phyloP scores from a whole-genome alignment of 1,284 basidiomycete species.

The Exsudoporus floridanus region DNA sequence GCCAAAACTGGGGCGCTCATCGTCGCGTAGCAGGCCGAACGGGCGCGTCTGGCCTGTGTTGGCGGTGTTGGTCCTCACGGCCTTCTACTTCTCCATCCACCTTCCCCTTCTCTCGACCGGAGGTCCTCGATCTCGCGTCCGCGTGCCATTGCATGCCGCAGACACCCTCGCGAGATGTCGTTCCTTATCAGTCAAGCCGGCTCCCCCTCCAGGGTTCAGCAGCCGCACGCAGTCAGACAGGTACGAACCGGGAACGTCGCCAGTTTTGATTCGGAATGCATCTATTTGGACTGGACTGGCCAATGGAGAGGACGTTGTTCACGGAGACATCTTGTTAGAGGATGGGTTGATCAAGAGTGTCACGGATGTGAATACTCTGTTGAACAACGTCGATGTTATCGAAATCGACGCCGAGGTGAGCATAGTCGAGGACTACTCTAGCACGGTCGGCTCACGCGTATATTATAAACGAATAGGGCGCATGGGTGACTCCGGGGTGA shows the following conservation, averaged over 20 bases:
- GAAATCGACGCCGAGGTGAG: constrained; percentile 29
- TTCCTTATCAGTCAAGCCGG: constrained; percentile 37
- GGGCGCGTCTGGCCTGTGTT: constrained; percentile 19
- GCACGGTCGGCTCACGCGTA: not conserved
- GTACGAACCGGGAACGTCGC: constrained; percentile 56
- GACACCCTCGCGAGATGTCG: constrained; percentile 26
- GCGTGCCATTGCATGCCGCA: constrained; percentile 21
- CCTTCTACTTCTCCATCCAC: constrained; percentile 16
- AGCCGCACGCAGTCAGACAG: constrained; percentile 63
- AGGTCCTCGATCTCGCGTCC: constrained; percentile 1
- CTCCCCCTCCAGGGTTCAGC: constrained; percentile 52
- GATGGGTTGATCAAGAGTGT: constrained; percentile 52
- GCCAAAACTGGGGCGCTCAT: not conserved
- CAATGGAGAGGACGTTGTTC: constrained; percentile 58
- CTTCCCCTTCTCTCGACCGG: constrained; percentile 9
- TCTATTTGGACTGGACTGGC: constrained; percentile 79
- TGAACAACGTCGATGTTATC: not conserved
- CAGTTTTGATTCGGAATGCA: constrained; percentile 69
- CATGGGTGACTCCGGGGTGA: constrained; percentile 51
- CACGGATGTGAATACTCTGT: constrained; percentile 34
- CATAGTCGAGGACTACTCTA: not conserved
- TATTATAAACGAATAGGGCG: constrained; percentile 26
- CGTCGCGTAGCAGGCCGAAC: constrained; percentile 2
- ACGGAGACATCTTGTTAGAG: constrained; percentile 56
- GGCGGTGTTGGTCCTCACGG: constrained; percentile 11